Conservation (phyloP, 345 rosid genomes). For the Aquilaria yunnanensis region DNA sequence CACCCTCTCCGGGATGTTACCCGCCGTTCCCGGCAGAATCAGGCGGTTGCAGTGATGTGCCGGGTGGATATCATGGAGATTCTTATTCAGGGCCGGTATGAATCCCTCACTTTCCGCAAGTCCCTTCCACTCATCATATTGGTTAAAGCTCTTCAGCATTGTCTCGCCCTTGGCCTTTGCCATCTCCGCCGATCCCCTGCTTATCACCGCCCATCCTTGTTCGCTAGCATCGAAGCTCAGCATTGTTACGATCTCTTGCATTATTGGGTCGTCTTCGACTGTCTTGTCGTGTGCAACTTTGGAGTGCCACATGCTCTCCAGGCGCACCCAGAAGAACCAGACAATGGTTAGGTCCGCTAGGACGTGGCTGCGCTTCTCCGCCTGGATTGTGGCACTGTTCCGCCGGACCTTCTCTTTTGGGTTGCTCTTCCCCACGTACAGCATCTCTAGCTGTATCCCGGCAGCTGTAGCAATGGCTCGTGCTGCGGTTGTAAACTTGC, state of each 20-base stretch:
- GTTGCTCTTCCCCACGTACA: constrained; percentile 54
- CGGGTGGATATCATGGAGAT: constrained; percentile 19
- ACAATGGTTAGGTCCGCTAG: constrained; percentile 12
- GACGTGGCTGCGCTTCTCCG: constrained; percentile 27
- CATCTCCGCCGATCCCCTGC: constrained; percentile 21
- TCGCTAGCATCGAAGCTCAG: constrained; percentile 58
- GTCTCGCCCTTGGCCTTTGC: constrained; percentile 34
- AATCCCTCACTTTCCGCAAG: constrained; percentile 18
- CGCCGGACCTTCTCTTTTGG: constrained; percentile 22
- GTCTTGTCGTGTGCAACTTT: constrained; percentile 27
- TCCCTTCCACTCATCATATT: constrained; percentile 22
- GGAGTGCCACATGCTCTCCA: constrained; percentile 78
- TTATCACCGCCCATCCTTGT: constrained; percentile 51
- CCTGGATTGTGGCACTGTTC: constrained; percentile 12
- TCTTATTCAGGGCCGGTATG: constrained; percentile 31
- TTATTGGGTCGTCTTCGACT: constrained; percentile 36
- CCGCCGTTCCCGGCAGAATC: constrained; percentile 36
- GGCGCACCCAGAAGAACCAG: constrained; percentile 55
- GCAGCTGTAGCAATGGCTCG: constrained; percentile 29
- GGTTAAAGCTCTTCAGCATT: constrained; percentile 16
- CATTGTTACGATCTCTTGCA: constrained; percentile 45
- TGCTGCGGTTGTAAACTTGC: constrained; percentile 29
- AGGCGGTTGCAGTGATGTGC: constrained; percentile 51
- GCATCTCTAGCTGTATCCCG: constrained; percentile 32
- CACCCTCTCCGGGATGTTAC: constrained; percentile 38